A percentile compares a stretch with the other conserved stretches of the same genome.
phyloP scores from a whole-genome alignment of 2,329 filamentous ascomycete genomes.

The Emergomyces orientalis region DNA sequence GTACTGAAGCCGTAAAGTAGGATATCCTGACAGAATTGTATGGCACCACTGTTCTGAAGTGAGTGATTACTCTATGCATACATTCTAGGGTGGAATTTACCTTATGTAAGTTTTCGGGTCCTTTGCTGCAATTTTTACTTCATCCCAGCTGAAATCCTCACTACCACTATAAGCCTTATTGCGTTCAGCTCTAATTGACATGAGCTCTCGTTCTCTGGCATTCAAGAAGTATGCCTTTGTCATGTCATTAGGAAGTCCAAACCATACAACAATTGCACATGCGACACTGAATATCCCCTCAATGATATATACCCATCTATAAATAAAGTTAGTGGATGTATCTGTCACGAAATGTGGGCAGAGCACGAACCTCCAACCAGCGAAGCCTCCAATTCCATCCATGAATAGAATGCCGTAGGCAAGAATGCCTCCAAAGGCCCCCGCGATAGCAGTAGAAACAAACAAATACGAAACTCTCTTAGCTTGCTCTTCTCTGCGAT shows the following conservation, averaged over 20 bases:
- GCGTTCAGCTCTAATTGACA: constrained; percentile 41
- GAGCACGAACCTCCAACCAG: constrained; percentile 40
- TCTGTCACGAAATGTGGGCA: neutral
- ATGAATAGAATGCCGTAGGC: constrained; percentile 35
- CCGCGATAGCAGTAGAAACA: constrained; percentile 32
- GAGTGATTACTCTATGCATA: neutral
- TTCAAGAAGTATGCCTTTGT: constrained; percentile 42
- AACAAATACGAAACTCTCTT: constrained; percentile 36
- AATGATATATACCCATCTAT: constrained; percentile 42
- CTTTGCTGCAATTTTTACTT: constrained; percentile 39
- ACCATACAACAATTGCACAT: constrained; percentile 38
- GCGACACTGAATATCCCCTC: constrained; percentile 41
- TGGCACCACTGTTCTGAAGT: constrained; percentile 25
- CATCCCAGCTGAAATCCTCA: constrained; percentile 43
- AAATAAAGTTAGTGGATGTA: neutral
- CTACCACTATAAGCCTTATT: constrained; percentile 42
- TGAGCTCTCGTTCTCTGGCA: constrained; percentile 42
- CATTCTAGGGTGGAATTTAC: neutral
- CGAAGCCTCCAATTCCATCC: constrained; percentile 38
- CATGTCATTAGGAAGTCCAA: constrained; percentile 41
- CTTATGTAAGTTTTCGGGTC: constrained; percentile 47
- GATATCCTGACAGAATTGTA: constrained; percentile 46
- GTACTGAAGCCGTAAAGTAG: constrained; percentile 50
- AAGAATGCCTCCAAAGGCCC: constrained; percentile 34
- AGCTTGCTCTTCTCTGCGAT: constrained; percentile 33